These are phyloP conservation scores for Pleoardoris graminearum DNA, from an alignment of 2,329 filamentous ascomycete genomes.

Conservation along the genomic window DNA sequence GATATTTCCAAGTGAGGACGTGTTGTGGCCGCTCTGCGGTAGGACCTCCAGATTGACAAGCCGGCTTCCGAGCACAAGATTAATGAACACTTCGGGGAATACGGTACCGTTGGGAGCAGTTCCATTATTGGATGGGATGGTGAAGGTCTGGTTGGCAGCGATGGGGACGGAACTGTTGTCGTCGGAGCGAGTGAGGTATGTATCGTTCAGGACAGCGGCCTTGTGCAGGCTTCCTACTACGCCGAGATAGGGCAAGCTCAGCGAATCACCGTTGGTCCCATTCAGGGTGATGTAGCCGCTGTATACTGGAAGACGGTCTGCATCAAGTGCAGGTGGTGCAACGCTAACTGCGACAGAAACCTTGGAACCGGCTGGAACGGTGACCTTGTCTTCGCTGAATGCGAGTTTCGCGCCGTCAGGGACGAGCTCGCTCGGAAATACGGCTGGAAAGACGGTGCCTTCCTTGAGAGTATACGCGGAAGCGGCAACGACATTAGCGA, in stretches of 20 bases:
- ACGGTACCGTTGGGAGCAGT: constrained; percentile 8
- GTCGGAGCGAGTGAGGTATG: constrained; percentile 4
- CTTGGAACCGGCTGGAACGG: constrained; percentile 18
- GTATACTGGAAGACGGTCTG: constrained; percentile 15
- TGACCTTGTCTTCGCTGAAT: constrained; percentile 22
- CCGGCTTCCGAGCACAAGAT: constrained; percentile 7
- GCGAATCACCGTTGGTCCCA: constrained; percentile 4
- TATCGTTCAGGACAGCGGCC: constrained; percentile 8
- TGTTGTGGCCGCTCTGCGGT: constrained; percentile 3
- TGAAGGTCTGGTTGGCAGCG: constrained; percentile 3
- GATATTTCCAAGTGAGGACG: constrained; percentile 8
- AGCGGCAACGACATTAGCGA: constrained; percentile 7
- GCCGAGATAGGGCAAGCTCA: constrained; percentile 16
- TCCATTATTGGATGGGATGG: not conserved
- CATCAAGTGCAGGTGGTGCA: constrained; percentile 19
- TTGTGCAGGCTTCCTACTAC: constrained; percentile 9
- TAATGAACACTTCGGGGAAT: constrained; percentile 4
- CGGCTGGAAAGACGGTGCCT: constrained; percentile 14
- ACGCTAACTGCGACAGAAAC: constrained; percentile 15
- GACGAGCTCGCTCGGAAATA: constrained; percentile 9
- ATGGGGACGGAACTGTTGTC: not conserved
- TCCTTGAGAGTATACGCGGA: constrained; percentile 17
- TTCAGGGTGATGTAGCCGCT: constrained; percentile 15
- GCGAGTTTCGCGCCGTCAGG: constrained; percentile 17
- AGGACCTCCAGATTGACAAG: constrained; percentile 13